These are phyloP conservation scores for Epichloe brachyelytri DNA, from an alignment of 2,329 filamentous ascomycete genomes.

Conservation along the genomic window DNA sequence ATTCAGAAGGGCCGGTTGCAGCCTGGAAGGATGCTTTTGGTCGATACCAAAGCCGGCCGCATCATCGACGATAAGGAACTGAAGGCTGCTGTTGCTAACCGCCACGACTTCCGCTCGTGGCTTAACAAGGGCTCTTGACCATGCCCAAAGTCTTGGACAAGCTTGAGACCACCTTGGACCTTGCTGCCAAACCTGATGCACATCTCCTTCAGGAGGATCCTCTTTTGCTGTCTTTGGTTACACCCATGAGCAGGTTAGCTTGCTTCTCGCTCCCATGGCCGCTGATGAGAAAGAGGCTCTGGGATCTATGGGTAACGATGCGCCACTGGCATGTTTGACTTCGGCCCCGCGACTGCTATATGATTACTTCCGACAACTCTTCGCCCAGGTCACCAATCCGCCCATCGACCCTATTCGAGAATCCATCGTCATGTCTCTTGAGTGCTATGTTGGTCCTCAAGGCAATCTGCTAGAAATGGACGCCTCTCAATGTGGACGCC, in stretches of 20 bases:
- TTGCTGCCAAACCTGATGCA: conserved; percentile 55
- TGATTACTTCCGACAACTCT: conserved; percentile 96
- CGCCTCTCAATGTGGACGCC: conserved; percentile 70
- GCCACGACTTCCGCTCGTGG: conserved; percentile 82
- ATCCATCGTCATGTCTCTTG: conserved; percentile 95
- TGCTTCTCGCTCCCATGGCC: conserved; percentile 89
- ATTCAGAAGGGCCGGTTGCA: conserved; percentile 89
- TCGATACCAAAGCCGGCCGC: conserved; percentile 77
- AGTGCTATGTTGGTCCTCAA: conserved; percentile 92
- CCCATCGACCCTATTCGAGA: conserved; percentile 95
- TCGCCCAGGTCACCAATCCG: conserved; percentile 95
- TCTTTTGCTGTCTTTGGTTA: conserved; percentile 75
- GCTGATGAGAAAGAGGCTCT: conserved; percentile 95
- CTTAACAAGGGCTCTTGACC: conserved; percentile 72
- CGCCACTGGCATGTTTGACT: conserved; percentile 82
- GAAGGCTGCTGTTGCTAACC: conserved; percentile 75
- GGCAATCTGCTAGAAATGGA: conserved; percentile 94
- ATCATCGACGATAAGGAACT: conserved; percentile 92
- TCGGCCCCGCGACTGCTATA: conserved; percentile 77
- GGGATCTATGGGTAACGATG: conserved; percentile 96
- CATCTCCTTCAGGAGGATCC: conserved; percentile 71
- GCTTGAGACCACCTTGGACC: conserved; percentile 45
- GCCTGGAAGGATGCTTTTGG: conserved; percentile 89
- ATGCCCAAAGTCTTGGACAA: conserved; percentile 61
- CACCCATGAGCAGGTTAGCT: conserved; percentile 85